phyloP scores from a whole-genome alignment of 257 asterid species.

The Ilex aquifolium region DNA sequence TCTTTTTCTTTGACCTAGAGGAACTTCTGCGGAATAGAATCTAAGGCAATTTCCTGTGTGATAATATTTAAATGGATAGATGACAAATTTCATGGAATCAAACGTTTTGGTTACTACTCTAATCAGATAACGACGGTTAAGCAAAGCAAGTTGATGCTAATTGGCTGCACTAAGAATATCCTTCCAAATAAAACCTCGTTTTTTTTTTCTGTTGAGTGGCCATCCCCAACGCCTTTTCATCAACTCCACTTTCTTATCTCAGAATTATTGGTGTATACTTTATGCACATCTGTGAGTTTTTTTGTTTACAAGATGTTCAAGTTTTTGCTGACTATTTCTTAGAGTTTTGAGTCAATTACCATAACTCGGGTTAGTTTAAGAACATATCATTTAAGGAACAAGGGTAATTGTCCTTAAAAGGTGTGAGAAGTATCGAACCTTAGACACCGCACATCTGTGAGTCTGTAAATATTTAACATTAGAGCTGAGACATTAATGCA shows the following conservation, averaged over 20 bases:
- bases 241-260: conserved; percentile 12
- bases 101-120: conserved; percentile 12
- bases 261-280: neutral
- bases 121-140: conserved; percentile 16
- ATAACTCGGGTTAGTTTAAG: too few species aligned
- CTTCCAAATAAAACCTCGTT: too few species aligned
- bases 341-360: too few species aligned
- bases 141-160: conserved; percentile 26
- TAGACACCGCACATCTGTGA: too few species aligned
- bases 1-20: neutral
- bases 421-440: too few species aligned
- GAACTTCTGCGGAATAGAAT: neutral
- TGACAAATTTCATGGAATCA: conserved; percentile 39
- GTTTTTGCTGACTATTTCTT: neutral
- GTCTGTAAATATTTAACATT: too few species aligned
- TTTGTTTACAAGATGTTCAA: neutral
- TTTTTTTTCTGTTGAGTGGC: conserved; percentile 28
- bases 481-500: too few species aligned
- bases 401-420: too few species aligned
- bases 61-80: conserved; percentile 13
- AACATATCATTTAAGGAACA: too few species aligned
- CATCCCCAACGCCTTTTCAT: conserved; percentile 30
- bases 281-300: neutral
- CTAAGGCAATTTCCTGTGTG: neutral
- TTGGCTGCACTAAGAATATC: conserved; percentile 43